Evolutionary conservation across 1,284 basidiomycete species (phyloP).

Genomic region (Ustilago bromivora): DNA sequence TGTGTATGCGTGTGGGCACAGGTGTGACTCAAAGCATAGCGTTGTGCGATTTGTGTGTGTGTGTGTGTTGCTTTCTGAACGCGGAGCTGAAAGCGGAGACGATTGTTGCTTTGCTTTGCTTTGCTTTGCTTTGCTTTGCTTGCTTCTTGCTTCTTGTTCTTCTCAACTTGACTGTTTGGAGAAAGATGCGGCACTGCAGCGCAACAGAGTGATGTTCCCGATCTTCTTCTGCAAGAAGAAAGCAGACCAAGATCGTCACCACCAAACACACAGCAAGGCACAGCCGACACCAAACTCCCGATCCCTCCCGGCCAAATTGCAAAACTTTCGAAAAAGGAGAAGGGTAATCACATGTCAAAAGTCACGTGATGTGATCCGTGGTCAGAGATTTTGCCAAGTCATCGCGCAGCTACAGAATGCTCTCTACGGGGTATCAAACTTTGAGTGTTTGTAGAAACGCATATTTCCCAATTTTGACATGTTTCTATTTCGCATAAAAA

Average conservation of each 20-base stretch:
- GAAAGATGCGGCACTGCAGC: neutral
- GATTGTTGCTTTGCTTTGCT: neutral
- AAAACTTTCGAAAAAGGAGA: neutral
- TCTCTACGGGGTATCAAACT: no score
- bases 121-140: neutral
- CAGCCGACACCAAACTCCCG: neutral
- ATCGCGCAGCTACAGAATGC: no score
- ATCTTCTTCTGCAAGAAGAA: constrained; percentile 8
- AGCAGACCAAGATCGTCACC: neutral
- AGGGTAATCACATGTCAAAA: no score
- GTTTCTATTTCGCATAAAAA: no score
- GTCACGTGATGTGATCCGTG: no score
- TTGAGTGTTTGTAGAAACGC: no score
- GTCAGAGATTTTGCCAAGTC: no score
- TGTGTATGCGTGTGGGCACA: neutral
- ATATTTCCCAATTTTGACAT: no score
- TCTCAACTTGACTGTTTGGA: neutral
- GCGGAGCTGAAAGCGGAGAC: constrained; percentile 8
- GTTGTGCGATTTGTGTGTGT: no score
- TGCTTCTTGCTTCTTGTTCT: neutral
- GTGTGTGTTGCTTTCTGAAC: constrained; percentile 2
- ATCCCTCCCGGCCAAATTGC: constrained; percentile 7
- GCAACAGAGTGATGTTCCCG: neutral
- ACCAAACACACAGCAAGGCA: neutral
- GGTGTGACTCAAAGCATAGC: constrained; percentile 8